These are phyloP conservation scores for Closterium sp. DNA, from an alignment of 139 green algal species.

Conservation along the genomic window DNA sequence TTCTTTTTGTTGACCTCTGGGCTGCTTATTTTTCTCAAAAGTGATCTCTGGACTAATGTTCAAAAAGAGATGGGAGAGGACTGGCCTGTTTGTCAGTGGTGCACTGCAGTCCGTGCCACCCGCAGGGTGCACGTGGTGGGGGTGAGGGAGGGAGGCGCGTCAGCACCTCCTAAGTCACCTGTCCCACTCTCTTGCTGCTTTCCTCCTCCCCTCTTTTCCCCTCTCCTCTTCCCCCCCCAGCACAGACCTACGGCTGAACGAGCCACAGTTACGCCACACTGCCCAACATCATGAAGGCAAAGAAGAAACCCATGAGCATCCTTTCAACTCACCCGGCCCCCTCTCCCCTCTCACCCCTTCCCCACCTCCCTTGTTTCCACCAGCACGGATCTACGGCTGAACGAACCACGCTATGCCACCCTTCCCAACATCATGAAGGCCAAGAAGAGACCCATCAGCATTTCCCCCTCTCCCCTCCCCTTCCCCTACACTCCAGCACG, in stretches of 20 bases:
- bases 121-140: too few species aligned
- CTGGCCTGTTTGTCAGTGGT: too few species aligned
- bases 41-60: too few species aligned
- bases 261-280: slow-evolving; percentile 88
- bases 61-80: too few species aligned
- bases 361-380: too few species aligned
- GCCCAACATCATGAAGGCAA: slow-evolving; percentile 90
- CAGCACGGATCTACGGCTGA: slow-evolving; percentile 81
- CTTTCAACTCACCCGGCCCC: too few species aligned
- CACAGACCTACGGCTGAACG: slow-evolving; percentile 87
- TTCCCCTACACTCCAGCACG: slow-evolving; percentile 4
- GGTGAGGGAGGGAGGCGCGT: too few species aligned
- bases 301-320: slow-evolving; percentile 76
- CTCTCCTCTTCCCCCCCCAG: background rate
- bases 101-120: too few species aligned
- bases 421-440: slow-evolving; percentile 91
- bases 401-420: slow-evolving; percentile 87
- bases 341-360: too few species aligned
- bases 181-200: background rate
- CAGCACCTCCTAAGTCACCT: background rate
- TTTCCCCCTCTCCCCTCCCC: background rate
- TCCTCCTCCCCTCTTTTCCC: background rate
- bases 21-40: too few species aligned
- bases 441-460: slow-evolving; percentile 84
- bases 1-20: too few species aligned